Percentiles rank a stretch among this genome's conserved stretches.
Evolutionary conservation across 768 basidiomycete species (phyloP).

Genomic region (Clitopilus hobsonii): DNA sequence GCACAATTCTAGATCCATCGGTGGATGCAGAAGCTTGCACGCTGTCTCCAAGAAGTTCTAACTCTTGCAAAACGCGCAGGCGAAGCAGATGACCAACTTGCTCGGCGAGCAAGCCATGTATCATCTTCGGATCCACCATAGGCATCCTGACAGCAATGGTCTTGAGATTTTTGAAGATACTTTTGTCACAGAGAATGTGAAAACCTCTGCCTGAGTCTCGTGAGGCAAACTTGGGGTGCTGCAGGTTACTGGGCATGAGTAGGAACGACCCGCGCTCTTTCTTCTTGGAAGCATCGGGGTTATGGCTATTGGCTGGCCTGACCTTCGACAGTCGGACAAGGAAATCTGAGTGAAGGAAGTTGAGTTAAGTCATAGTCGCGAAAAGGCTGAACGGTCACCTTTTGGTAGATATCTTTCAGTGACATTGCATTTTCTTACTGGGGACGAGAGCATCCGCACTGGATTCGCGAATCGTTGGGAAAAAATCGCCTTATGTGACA

Average conservation of each 20-base stretch:
- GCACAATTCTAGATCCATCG: constrained; percentile 34
- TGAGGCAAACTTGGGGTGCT: constrained; percentile 56
- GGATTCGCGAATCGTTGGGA: constrained; percentile 8
- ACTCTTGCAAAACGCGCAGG: constrained; percentile 70
- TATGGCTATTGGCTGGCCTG: constrained; percentile 16
- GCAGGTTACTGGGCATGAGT: constrained; percentile 52
- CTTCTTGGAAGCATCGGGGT: too few relatives aligned
- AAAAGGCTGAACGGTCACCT: constrained; percentile 34
- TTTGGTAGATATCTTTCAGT: constrained; percentile 50
- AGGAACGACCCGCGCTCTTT: constrained; percentile 12
- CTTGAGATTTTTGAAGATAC: constrained; percentile 15
- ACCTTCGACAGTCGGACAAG: constrained; percentile 55
- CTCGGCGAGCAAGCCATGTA: constrained; percentile 41
- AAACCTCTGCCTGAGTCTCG: constrained; percentile 38
- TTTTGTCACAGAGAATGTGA: constrained; percentile 62
- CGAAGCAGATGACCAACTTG: constrained; percentile 68
- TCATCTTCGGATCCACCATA: background rate
- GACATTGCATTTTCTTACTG: constrained; percentile 50
- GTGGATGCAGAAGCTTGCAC: constrained; percentile 24
- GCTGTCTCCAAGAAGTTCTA: constrained; percentile 50
- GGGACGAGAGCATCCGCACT: constrained; percentile 73
- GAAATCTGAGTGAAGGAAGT: constrained; percentile 45
- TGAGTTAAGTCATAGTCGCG: background rate
- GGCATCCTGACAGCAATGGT: background rate
- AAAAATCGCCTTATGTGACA: constrained; percentile 10